A percentile compares a stretch with the other conserved stretches of the same genome.
These are phyloP conservation scores for Aspergillus asperescens DNA, from an alignment of 495 filamentous ascomycete species.

Conservation along the genomic window DNA sequence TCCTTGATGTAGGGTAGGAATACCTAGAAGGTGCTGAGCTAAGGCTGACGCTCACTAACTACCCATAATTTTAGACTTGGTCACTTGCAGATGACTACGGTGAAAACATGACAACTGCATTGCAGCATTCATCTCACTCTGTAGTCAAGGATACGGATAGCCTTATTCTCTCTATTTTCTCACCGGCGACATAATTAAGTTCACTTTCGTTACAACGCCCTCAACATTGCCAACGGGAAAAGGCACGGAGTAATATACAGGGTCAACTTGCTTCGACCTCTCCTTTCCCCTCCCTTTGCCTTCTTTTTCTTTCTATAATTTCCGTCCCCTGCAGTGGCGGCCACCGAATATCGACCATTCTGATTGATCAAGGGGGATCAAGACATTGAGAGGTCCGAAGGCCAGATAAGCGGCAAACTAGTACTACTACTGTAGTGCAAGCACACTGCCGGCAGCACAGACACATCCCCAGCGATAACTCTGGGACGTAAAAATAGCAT, in stretches of 20 bases:
- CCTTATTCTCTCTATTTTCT: too few species aligned
- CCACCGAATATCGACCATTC: neutral
- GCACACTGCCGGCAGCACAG: constrained; percentile 10
- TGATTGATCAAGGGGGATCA: constrained; percentile 11
- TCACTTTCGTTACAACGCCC: too few species aligned
- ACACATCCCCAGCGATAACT: neutral
- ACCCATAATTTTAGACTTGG: neutral
- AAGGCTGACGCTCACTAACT: neutral
- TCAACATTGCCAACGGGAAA: neutral
- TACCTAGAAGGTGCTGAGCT: neutral
- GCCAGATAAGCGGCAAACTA: constrained; percentile 7
- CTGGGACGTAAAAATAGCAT: neutral
- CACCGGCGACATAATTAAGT: too few species aligned
- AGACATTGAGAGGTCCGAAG: constrained; percentile 6
- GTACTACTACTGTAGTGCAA: neutral
- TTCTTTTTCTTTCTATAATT: neutral
- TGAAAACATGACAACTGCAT: neutral
- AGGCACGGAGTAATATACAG: neutral
- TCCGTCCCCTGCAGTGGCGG: neutral
- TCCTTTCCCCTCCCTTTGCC: neutral
- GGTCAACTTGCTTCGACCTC: neutral
- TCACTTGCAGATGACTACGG: neutral
- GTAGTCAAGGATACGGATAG: neutral
- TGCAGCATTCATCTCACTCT: neutral
- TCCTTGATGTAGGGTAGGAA: neutral